Base-by-base conservation (phyloP, 2,329 filamentous ascomycete species). In the Trichoderma sp. region DNA sequence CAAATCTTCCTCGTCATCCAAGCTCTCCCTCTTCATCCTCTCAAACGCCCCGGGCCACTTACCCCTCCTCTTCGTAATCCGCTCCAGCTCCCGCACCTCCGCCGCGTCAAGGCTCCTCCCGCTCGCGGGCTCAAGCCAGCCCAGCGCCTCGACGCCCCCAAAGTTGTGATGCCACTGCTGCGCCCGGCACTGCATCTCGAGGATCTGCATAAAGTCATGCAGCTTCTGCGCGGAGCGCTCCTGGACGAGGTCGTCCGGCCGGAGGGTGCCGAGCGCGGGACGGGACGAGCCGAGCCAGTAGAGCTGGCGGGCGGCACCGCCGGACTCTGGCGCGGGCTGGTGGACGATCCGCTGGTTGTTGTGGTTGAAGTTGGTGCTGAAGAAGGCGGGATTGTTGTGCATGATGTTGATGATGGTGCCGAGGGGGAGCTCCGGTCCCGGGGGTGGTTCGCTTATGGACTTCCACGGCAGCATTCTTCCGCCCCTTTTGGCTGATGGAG, bases 221-320 rank as follows among this genome's bases (percentile, higher is more conserved):
- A 66, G 28, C 24, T 26, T 50, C 6, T 10, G 48, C 26, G 17
- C 64, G 3, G 43, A 30, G 9, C 21, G 5, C 28, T 44, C 34
- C 41, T 66, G 48, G n/a, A 54, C 30, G 3, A 56, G 6, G 28
- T 66, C 64, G 3, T 51, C 44, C 5, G 41, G 59, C 0, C 30
- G 3, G 10, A 48, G n/a, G 12, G 47, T 10, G 15, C n/a, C 58
- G 2, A 66, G 43, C 7, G 64, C 64, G 17, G 47, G 17, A 19
- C 30, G 30, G 3, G 43, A 19, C 3, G 64, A 66, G 17, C 64
- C 50, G 7, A 66, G 51, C 64, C 64, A 66, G 50, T 51, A 66
- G 4, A 66, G n/a, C 19, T 17, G 50, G n/a, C 64, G 47, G 7
- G 41, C 19, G 17, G 41, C 19, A 12, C 10, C 17, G 28, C n/a